Conservation (phyloP, 371 early-diverging fungal species). For the Mucor lusitanicus region DNA sequence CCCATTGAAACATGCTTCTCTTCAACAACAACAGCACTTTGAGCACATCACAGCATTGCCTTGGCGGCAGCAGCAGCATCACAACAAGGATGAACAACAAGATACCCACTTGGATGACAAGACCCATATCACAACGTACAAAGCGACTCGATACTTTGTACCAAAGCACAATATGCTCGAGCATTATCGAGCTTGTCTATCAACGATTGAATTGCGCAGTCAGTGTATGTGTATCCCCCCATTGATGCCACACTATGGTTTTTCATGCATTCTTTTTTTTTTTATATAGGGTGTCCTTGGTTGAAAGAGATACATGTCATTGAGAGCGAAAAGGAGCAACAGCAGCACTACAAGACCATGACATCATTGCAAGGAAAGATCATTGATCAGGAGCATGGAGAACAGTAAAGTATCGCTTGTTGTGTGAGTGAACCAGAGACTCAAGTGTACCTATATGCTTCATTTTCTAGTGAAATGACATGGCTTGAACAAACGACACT, state of each 20-base stretch:
- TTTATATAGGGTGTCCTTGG: slow-evolving; percentile 17
- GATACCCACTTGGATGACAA: not conserved
- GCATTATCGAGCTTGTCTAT: slow-evolving; percentile 2
- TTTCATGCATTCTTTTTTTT: not conserved
- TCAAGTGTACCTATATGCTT: not conserved
- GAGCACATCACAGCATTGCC: not conserved
- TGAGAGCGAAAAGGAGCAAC: not conserved
- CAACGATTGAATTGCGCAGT: slow-evolving; percentile 2
- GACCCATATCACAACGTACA: not conserved
- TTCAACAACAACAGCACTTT: not conserved
- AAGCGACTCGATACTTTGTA: not conserved
- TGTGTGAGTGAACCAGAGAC: not conserved
- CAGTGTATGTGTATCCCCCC: slow-evolving; percentile 11
- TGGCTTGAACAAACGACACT: slow-evolving; percentile 5
- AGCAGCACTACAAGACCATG: not conserved
- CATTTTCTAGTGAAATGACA: not conserved
- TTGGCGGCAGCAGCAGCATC: not conserved
- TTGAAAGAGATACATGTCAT: slow-evolving; percentile 2
- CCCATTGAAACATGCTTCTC: not conserved
- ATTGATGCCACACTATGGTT: too few relatives aligned
- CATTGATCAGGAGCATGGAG: not conserved
- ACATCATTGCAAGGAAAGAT: slow-evolving; percentile 8
- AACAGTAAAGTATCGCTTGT: not conserved
- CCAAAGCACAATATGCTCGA: not conserved
- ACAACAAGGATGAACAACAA: not conserved